A percentile compares a stretch with the other conserved stretches of the same genome.
Conservation (phyloP, 1,139 yeast genomes). For the Suhomyces ambrosiae region DNA sequence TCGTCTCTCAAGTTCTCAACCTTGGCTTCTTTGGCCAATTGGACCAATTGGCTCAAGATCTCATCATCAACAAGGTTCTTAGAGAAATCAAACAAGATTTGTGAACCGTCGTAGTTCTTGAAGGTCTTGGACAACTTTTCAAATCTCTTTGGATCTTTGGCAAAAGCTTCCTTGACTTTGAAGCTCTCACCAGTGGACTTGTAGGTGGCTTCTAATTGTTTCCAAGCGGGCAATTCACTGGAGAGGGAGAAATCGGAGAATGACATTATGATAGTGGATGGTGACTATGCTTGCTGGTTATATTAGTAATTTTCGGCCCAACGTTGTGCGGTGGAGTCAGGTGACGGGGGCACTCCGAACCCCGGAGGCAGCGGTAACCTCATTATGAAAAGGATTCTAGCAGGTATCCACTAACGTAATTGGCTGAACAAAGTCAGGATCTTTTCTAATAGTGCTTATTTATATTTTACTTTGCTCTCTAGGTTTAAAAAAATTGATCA, state of each 20-base stretch:
- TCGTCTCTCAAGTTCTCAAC: constrained; percentile 86
- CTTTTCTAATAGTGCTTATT: too few species aligned
- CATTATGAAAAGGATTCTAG: too few species aligned
- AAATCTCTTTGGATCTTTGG: constrained; percentile 72
- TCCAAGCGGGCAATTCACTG: constrained; percentile 83
- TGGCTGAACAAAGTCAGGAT: too few species aligned
- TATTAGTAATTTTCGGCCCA: constrained; percentile 11
- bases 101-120: constrained; percentile 79
- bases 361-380: too few species aligned
- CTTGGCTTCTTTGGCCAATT: constrained; percentile 87
- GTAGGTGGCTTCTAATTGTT: constrained; percentile 69
- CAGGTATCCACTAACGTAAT: background rate
- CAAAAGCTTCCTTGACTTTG: constrained; percentile 76
- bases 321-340: constrained; percentile 8
- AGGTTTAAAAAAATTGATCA: too few species aligned
- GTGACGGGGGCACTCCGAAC: constrained; percentile 1
- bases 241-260: constrained; percentile 62
- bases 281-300: background rate
- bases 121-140: constrained; percentile 75
- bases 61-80: constrained; percentile 91
- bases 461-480: too few species aligned
- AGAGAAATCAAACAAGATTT: constrained; percentile 91
- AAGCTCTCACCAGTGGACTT: constrained; percentile 66
- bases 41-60: constrained; percentile 63
- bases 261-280: constrained; percentile 26